Base-by-base conservation (phyloP, 2,329 filamentous ascomycete species). In the Talaromyces atroroseus region DNA sequence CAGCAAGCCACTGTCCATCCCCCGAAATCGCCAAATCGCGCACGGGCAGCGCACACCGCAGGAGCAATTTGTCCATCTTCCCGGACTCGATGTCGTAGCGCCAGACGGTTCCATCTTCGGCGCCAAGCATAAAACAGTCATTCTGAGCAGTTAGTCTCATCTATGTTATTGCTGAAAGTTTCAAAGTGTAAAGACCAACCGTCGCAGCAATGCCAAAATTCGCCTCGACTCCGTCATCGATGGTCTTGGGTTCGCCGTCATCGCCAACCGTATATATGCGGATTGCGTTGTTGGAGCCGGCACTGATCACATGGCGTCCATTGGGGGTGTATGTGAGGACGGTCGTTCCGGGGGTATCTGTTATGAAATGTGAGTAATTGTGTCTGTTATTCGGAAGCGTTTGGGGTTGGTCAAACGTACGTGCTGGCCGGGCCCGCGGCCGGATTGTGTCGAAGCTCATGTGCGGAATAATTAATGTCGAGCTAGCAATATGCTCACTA, bases 41-140 rank as follows among this genome's bases (percentile, higher is more conserved):
- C 32, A 96, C 84, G 0, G 94, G 90, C 2, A 96, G 77, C n/a
- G 90, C 86, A 57, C 87, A 89, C 61, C 94, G 86, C 24, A 91
- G 82, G 51, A 99, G 82, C 62, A 95, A 88, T 58, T 87, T 86
- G 60, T 95, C 89, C 74, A 95, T 90, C 57, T 70, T 66, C 14
- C 74, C 75, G 2, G 83, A 84, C 56, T 83, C 80, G 50, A 96
- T 80, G n/a, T 88, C 89, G 77, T 95, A 99, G 65, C 91, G 84
- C 77, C 88, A 95, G 66, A 99, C 90, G n/a, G 88, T 94, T 67
- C 95, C 94, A 74, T 97, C 92, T 72, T 99, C 92, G 20, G 90
- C 89, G 26, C 91, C 94, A 60, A 90, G 85, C 46, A 97, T 84
- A 69, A 96, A 95, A 71, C 89, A 91, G 59, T 88, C 84, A 67